Evolutionary conservation across 805 yeast species (phyloP).

Genomic region (Saccharomycopsis sp.): DNA sequence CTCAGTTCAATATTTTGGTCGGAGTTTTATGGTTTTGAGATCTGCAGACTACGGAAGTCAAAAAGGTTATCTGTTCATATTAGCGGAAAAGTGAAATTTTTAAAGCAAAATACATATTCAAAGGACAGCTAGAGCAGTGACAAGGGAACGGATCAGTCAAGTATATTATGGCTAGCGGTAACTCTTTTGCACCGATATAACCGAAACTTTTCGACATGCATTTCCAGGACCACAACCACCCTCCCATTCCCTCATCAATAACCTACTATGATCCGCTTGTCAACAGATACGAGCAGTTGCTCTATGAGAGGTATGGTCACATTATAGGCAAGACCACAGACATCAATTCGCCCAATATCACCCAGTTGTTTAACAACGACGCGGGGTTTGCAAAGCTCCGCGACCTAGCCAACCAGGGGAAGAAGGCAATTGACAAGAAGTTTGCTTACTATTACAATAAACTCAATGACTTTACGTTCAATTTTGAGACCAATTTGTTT

Average conservation of each 20-base stretch:
- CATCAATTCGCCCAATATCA: neutral
- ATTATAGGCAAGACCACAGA: neutral
- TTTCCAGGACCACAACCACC: neutral
- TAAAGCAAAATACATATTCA: too few relatives aligned
- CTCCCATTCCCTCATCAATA: neutral
- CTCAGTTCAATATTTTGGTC: neutral
- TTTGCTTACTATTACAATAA: neutral
- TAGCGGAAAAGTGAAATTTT: neutral
- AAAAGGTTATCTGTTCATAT: neutral
- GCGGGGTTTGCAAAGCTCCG: neutral
- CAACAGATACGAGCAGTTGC: neutral
- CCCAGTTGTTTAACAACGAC: neutral
- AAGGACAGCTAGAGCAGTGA: too few relatives aligned
- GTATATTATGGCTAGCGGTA: too few relatives aligned
- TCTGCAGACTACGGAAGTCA: neutral
- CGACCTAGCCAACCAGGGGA: neutral
- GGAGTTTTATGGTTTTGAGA: neutral
- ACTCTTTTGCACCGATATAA: neutral
- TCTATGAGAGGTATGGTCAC: neutral
- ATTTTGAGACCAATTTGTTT: neutral
- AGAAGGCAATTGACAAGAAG: neutral
- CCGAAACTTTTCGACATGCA: neutral
- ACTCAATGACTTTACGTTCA: neutral
- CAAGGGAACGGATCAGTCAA: too few relatives aligned
- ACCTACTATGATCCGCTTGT: neutral